These are phyloP conservation scores for Aspergillus fumigatus DNA, from an alignment of 2,329 filamentous ascomycete genomes.

Conservation along the genomic window DNA sequence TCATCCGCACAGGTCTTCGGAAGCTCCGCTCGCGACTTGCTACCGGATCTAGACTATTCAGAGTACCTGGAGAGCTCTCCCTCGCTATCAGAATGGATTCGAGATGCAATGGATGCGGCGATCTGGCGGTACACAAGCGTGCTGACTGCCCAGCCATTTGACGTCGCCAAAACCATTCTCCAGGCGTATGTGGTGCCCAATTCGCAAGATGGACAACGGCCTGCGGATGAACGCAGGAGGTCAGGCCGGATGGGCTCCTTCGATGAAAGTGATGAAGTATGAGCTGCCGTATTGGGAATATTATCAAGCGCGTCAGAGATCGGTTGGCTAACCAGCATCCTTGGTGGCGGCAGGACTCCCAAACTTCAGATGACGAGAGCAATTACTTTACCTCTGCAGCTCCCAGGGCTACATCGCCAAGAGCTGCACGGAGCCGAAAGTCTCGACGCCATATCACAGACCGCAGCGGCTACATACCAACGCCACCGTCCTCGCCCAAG, in stretches of 20 bases:
- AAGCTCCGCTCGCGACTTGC: slow-evolving; percentile 71
- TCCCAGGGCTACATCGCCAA: slow-evolving; percentile 39
- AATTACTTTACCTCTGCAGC: slow-evolving; percentile 74
- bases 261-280: slow-evolving; percentile 34
- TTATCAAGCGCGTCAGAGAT: not conserved
- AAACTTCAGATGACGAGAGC: slow-evolving; percentile 67
- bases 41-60: slow-evolving; percentile 87
- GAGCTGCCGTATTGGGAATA: slow-evolving; percentile 5
- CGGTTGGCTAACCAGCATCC: not conserved
- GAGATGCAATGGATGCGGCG: slow-evolving; percentile 75
- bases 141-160: slow-evolving; percentile 89
- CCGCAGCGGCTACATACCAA: slow-evolving; percentile 42
- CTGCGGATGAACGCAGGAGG: slow-evolving; percentile 25
- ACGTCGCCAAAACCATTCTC: slow-evolving; percentile 90
- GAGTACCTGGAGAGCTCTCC: slow-evolving; percentile 78
- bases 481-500: slow-evolving; percentile 37
- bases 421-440: slow-evolving; percentile 37
- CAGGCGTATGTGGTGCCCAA: slow-evolving; percentile 61
- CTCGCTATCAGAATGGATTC: slow-evolving; percentile 68
- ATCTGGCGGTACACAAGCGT: slow-evolving; percentile 90
- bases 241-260: slow-evolving; percentile 26
- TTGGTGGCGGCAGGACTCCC: slow-evolving; percentile 26
- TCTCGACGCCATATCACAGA: slow-evolving; percentile 41
- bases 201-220: slow-evolving; percentile 29
- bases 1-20: slow-evolving; percentile 50